Evolutionary conservation across 345 rosid species (phyloP), one percentile per base, ranked within the genome.

Genomic region (Jatropha curcas): DNA sequence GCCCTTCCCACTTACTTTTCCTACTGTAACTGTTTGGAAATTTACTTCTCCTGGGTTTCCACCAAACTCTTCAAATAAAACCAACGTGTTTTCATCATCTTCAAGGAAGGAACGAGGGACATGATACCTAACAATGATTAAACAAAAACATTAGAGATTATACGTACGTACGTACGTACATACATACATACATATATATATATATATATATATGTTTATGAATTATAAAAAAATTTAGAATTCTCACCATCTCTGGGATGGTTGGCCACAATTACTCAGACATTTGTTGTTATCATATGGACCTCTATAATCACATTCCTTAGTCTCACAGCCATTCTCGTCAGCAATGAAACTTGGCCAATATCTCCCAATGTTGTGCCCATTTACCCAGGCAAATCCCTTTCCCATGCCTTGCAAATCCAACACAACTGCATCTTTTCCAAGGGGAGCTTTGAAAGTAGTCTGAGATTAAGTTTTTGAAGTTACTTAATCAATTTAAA

Each of bases 231-330:
- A 8, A 3, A 24, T 8, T 4, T 37, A 4, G 8, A 7, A 22
- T 0, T 1, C n/a, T 70, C 76, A 87, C 85, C 86, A 85, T 83
- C 88, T 83, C 67, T 88, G 92, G 28, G 86, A 76, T 39, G 94
- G 86, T 64, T 85, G 58, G 19, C 91, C 90, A 11, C 94, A 89
- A 56, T 85, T 84, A 19, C 70, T 79, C 5, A 74, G 66, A 45
- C 77, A 74, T 7, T 74, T 74, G 35, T 57, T 74, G 13, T 57
- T 58, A 1, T 46, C 35, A 27, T 74, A 74, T 8, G 71, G 3
- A 20, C 77, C 77, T 4, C 77, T 69, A 25, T 74, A 74, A 17
- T 74, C 77, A 30, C 77, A 74, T 20, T 33, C 25, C 2, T 73
- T 65, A 20, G 2, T 16, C 4, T 35, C 59, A 7, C 77, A 74